Percentiles rank a stretch among this genome's conserved stretches.
These are phyloP conservation scores for Salvia sclarea DNA, from an alignment of 305 asterid species.

Conservation along the genomic window DNA sequence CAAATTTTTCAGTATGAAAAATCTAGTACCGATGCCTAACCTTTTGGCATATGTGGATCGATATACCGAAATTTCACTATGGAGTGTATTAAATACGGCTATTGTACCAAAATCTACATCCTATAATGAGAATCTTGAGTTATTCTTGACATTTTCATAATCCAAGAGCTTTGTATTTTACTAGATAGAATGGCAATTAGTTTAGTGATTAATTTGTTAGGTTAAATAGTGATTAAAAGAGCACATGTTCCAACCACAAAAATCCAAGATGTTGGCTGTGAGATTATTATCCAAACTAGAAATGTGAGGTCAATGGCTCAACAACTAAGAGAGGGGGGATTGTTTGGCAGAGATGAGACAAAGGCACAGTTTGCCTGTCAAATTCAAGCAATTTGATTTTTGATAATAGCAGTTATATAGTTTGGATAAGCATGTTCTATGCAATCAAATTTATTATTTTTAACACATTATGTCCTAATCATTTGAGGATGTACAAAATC, in stretches of 20 bases:
- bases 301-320: slow-evolving; percentile 6
- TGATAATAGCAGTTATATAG: not conserved
- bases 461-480: slow-evolving; percentile 2
- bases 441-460: not conserved
- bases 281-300: not conserved
- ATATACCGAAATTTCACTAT: no score
- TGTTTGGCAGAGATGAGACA: slow-evolving; percentile 16
- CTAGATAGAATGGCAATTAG: no score
- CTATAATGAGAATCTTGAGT: no score
- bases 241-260: slow-evolving; percentile 19
- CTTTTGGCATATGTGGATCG: no score
- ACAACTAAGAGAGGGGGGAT: not conserved
- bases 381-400: slow-evolving; percentile 16
- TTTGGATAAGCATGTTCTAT: slow-evolving; percentile 24
- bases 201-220: no score
- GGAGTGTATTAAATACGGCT: no score
- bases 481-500: not conserved
- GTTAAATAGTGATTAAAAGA: not conserved
- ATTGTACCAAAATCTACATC: no score
- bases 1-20: no score
- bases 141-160: no score
- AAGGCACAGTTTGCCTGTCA: slow-evolving; percentile 27
- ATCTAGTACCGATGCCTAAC: no score
- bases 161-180: no score
- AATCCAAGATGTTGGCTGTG: not conserved